Conservation (phyloP, 345 rosid genomes). For the Eutrema yunnanense region DNA sequence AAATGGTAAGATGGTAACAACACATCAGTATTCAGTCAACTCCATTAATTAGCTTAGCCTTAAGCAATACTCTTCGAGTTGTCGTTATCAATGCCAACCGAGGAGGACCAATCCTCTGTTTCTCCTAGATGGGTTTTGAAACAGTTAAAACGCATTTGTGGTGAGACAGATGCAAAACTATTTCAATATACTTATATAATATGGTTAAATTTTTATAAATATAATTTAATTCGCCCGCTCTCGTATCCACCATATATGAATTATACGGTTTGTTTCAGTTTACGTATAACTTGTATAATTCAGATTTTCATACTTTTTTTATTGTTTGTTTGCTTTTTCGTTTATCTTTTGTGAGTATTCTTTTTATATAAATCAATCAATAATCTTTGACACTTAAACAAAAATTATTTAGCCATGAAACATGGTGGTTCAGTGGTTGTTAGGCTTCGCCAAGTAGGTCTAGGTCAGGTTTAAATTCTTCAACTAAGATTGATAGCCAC, state of each 20-base stretch:
- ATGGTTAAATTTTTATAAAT: background rate
- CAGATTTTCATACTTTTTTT: background rate
- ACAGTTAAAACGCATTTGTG: background rate
- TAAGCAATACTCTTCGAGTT: constrained; percentile 2
- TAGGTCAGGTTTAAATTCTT: no score
- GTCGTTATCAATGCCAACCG: constrained; percentile 18
- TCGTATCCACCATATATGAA: background rate
- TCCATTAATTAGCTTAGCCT: constrained; percentile 8
- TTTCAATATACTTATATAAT: background rate
- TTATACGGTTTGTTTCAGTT: background rate
- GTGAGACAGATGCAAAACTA: background rate
- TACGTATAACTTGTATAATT: background rate
- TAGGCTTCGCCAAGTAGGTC: no score
- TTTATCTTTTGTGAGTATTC: background rate
- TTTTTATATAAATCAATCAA: background rate
- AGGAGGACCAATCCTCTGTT: constrained; percentile 13
- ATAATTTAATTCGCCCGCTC: background rate
- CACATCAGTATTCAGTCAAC: constrained; percentile 5
- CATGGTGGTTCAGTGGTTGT: no score
- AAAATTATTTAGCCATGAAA: background rate
- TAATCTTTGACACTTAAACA: background rate
- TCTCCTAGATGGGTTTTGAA: background rate
- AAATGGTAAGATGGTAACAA: constrained; percentile 10
- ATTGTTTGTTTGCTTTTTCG: background rate
- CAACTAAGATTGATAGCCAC: no score